Conservation (phyloP, 2,329 filamentous ascomycete species). For the Metarhizium robertsii region DNA sequence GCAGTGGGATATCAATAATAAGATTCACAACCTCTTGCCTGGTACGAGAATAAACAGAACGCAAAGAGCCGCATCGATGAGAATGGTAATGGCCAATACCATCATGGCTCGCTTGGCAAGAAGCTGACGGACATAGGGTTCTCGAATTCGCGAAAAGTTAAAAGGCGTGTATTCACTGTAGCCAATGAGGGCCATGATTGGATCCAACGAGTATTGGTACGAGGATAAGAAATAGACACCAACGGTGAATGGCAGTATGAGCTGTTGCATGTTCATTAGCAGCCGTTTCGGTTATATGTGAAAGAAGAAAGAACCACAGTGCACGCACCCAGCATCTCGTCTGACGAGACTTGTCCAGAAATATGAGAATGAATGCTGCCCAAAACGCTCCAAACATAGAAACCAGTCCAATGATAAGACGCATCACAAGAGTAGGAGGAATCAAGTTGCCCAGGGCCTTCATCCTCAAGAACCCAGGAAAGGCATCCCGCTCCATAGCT, state of each 20-base stretch:
- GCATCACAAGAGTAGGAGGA: constrained; percentile 76
- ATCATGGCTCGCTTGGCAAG: constrained; percentile 76
- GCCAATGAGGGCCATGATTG: constrained; percentile 78
- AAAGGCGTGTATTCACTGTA: constrained; percentile 96
- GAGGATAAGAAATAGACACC: constrained; percentile 83
- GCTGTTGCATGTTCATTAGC: constrained; percentile 22
- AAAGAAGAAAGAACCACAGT: background rate
- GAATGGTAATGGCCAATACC: constrained; percentile 63
- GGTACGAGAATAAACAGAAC: constrained; percentile 93
- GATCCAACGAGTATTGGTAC: constrained; percentile 93
- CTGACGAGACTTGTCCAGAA: constrained; percentile 65
- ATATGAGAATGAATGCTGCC: constrained; percentile 88
- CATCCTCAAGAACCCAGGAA: constrained; percentile 87
- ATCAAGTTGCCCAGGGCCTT: constrained; percentile 96
- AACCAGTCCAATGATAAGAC: constrained; percentile 71
- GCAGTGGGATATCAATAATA: constrained; percentile 10
- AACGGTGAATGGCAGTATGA: constrained; percentile 83
- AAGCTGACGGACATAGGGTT: constrained; percentile 83
- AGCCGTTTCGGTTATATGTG: constrained; percentile 5
- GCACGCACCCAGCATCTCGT: constrained; percentile 75
- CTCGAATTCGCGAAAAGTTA: constrained; percentile 77
- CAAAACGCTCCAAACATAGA: constrained; percentile 89
- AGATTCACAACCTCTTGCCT: constrained; percentile 61
- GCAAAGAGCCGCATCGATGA: constrained; percentile 74
- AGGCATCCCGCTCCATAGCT: constrained; percentile 99